These are phyloP conservation scores for Ophiocordyceps robertsii DNA, from an alignment of 2,329 filamentous ascomycete species.

Conservation along the genomic window DNA sequence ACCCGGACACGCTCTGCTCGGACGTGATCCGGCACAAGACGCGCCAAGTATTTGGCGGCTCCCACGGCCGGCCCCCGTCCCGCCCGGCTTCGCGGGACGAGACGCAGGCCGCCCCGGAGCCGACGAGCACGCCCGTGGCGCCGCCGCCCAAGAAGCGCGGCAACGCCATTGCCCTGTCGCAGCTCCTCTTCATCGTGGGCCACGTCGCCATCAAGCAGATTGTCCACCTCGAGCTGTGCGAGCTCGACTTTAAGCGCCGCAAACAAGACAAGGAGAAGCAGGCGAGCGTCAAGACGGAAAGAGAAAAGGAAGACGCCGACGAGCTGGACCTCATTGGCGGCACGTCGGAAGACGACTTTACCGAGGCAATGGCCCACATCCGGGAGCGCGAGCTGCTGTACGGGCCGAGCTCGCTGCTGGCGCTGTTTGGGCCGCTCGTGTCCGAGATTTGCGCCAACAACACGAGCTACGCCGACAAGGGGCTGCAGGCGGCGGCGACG, in stretches of 20 bases:
- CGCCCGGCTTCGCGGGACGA: conserved; percentile 29
- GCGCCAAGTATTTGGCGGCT: conserved; percentile 55
- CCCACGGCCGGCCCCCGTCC: conserved; percentile 16
- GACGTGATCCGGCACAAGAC: conserved; percentile 83
- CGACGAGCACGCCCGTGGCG: conserved; percentile 12
- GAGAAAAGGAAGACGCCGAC: conserved; percentile 53
- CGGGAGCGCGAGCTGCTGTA: conserved; percentile 74
- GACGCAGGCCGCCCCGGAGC: conserved; percentile 20
- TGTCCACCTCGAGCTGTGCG: conserved; percentile 93
- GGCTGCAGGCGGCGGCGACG: conserved; percentile 84
- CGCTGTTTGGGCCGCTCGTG: conserved; percentile 82
- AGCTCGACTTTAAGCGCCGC: conserved; percentile 91
- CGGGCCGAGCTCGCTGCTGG: conserved; percentile 70
- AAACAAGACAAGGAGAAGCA: conserved; percentile 81
- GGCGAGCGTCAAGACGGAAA: conserved; percentile 29
- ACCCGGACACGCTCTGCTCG: conserved; percentile 86
- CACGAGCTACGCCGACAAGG: conserved; percentile 78
- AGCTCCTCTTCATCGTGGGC: conserved; percentile 86
- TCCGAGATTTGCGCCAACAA: conserved; percentile 92
- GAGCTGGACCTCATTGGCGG: conserved; percentile 94
- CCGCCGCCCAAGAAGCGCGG: conserved; percentile 43
- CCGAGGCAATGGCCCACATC: conserved; percentile 72
- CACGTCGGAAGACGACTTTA: conserved; percentile 88
- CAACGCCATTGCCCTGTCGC: conserved; percentile 66
- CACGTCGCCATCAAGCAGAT: conserved; percentile 99